A percentile compares a stretch with the other conserved stretches of the same genome.
Conservation (phyloP, 2,329 filamentous ascomycete genomes). For the Arthrobotrys sphaeroides region DNA sequence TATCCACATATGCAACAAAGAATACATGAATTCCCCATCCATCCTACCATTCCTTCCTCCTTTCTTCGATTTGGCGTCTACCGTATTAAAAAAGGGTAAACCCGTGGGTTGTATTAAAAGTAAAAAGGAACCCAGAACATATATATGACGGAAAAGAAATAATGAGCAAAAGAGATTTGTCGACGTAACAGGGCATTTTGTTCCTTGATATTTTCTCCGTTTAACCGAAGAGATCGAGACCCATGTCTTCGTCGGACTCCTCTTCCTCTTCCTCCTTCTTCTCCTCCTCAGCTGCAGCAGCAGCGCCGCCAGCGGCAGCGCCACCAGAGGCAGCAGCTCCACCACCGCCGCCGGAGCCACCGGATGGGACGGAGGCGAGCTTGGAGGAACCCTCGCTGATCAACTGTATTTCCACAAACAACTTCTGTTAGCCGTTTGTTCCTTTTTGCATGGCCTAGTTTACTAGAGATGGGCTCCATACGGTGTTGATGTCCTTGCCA, state of each 20-base stretch:
- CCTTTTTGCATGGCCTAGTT: slow-evolving; percentile 62
- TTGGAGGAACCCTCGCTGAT: slow-evolving; percentile 89
- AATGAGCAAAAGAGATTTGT: neutral
- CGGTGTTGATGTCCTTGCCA: slow-evolving; percentile 90
- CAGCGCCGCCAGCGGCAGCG: slow-evolving; percentile 73
- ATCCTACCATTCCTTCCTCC: slow-evolving; percentile 2
- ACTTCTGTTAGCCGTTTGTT: slow-evolving; percentile 9
- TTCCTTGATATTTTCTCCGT: slow-evolving; percentile 5
- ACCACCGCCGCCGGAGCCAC: slow-evolving; percentile 79
- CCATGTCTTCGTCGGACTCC: slow-evolving; percentile 80
- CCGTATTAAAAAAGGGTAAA: slow-evolving; percentile 15
- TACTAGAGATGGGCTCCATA: slow-evolving; percentile 36
- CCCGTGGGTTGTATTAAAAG: neutral
- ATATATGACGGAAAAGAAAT: slow-evolving; percentile 46
- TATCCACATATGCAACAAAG: slow-evolving; percentile 23
- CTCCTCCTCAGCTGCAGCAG: slow-evolving; percentile 73
- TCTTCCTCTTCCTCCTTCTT: slow-evolving; percentile 82
- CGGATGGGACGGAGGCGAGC: slow-evolving; percentile 96
- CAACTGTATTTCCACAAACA: slow-evolving; percentile 72
- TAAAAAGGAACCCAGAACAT: slow-evolving; percentile 44
- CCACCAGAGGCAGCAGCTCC: slow-evolving; percentile 74
- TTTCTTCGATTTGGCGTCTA: neutral
- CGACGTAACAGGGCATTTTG: neutral
- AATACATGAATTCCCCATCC: slow-evolving; percentile 29
- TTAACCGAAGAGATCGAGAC: slow-evolving; percentile 70